These are phyloP conservation scores for Drechslera avenae DNA, from an alignment of 2,329 filamentous ascomycete genomes.

Conservation along the genomic window DNA sequence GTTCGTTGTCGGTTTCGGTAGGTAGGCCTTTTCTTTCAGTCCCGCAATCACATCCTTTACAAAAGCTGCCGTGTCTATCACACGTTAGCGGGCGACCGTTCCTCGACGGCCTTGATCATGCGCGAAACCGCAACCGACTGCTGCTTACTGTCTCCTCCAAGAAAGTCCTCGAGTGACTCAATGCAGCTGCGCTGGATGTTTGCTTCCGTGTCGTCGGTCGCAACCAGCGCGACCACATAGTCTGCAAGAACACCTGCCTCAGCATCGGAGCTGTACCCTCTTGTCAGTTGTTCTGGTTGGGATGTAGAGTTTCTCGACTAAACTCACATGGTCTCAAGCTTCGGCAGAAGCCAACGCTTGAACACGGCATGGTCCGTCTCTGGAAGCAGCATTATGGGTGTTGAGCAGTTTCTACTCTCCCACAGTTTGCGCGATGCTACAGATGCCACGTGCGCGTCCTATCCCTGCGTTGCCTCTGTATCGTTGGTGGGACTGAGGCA, in stretches of 20 bases:
- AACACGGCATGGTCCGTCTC: constrained; percentile 63
- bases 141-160: constrained; percentile 63
- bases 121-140: background rate
- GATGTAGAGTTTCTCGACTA: background rate
- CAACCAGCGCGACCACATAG: constrained; percentile 78
- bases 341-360: constrained; percentile 78
- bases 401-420: no score
- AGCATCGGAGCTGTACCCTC: constrained; percentile 67
- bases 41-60: constrained; percentile 73
- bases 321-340: constrained; percentile 74
- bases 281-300: constrained; percentile 9
- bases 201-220: constrained; percentile 64
- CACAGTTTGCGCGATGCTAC: no score
- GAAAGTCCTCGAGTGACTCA: constrained; percentile 74
- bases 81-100: constrained; percentile 13
- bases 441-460: no score
- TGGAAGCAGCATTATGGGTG: constrained; percentile 61
- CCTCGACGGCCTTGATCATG: background rate
- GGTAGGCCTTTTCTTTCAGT: constrained; percentile 60
- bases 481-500: background rate
- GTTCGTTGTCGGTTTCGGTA: constrained; percentile 30
- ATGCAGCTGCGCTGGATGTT: constrained; percentile 71
- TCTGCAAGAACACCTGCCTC: constrained; percentile 83
- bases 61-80: constrained; percentile 63
- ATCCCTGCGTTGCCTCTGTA: no score